Percentiles rank a stretch among this genome's conserved stretches.
These are phyloP conservation scores for Agapanthus africanus DNA, from an alignment of 106 monocot genomes.

Conservation along the genomic window DNA sequence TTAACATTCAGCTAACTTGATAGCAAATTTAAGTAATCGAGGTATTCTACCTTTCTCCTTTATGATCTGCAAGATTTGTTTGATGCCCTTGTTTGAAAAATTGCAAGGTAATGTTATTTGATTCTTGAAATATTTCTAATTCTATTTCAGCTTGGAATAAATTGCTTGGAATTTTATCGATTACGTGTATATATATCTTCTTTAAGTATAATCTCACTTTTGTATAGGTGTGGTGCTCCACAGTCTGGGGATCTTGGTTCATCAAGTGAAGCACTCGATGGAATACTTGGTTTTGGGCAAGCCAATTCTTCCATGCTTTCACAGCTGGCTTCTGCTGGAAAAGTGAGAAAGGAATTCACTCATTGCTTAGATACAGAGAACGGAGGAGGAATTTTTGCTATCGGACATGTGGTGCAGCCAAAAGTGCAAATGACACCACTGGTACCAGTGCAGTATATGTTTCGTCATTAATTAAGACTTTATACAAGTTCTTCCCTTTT, in stretches of 20 bases:
- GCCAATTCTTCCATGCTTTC: slow-evolving; percentile 83
- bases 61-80: no score
- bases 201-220: slow-evolving; percentile 7
- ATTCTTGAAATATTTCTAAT: no score
- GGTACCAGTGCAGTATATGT: slow-evolving; percentile 61
- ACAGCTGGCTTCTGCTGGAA: slow-evolving; percentile 68
- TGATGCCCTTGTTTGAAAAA: no score
- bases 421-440: slow-evolving; percentile 82
- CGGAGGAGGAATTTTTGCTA: slow-evolving; percentile 94
- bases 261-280: slow-evolving; percentile 74
- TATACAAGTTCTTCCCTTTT: neutral
- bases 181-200: neutral
- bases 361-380: slow-evolving; percentile 84
- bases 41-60: no score
- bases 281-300: slow-evolving; percentile 92
- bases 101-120: no score
- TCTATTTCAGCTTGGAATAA: no score
- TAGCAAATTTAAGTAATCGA: no score
- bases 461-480: neutral
- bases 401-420: slow-evolving; percentile 86
- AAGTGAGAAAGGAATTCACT: slow-evolving; percentile 82
- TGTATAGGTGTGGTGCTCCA: slow-evolving; percentile 5
- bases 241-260: slow-evolving; percentile 51
- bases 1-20: no score
- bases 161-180: no score